These are phyloP conservation scores for Mucor indicus DNA, from an alignment of 371 early-diverging fungal species.

Conservation along the genomic window DNA sequence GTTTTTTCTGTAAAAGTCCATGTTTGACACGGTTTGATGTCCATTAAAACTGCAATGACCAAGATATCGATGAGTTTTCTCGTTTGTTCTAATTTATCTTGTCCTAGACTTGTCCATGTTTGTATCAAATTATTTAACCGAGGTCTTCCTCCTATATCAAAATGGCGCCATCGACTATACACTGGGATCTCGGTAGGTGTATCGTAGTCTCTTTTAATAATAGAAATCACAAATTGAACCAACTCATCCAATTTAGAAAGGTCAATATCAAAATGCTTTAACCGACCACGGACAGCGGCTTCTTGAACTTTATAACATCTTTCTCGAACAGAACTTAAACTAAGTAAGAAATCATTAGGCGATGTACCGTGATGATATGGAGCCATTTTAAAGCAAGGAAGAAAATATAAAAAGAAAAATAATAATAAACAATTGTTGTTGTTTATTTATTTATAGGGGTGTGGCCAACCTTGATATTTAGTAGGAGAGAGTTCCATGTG, in stretches of 20 bases:
- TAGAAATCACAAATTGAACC: conserved; percentile 63
- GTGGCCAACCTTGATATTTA: neutral
- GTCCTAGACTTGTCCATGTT: conserved; percentile 38
- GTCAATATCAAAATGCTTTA: conserved; percentile 76
- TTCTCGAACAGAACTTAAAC: conserved; percentile 78
- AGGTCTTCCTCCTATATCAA: conserved; percentile 63
- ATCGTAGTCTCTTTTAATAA: conserved; percentile 76
- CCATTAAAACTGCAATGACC: conserved; percentile 84
- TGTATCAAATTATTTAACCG: conserved; percentile 61
- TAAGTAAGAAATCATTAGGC: conserved; percentile 55
- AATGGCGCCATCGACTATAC: conserved; percentile 90
- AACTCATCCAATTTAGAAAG: conserved; percentile 62
- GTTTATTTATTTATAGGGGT: no score
- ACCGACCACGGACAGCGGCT: conserved; percentile 49
- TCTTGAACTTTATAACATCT: conserved; percentile 68
- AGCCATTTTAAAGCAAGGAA: conserved; percentile 22
- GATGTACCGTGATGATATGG: conserved; percentile 14
- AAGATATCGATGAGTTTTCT: conserved; percentile 80
- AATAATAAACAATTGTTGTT: no score
- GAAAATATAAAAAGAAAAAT: no score
- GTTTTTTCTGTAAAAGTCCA: conserved; percentile 74
- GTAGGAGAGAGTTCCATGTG: neutral
- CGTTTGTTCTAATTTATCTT: conserved; percentile 59
- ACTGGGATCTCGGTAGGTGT: conserved; percentile 69
- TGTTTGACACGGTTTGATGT: conserved; percentile 82